phyloP scores from a whole-genome alignment of 345 rosid genomes.

The Eucalyptus tenuipes region DNA sequence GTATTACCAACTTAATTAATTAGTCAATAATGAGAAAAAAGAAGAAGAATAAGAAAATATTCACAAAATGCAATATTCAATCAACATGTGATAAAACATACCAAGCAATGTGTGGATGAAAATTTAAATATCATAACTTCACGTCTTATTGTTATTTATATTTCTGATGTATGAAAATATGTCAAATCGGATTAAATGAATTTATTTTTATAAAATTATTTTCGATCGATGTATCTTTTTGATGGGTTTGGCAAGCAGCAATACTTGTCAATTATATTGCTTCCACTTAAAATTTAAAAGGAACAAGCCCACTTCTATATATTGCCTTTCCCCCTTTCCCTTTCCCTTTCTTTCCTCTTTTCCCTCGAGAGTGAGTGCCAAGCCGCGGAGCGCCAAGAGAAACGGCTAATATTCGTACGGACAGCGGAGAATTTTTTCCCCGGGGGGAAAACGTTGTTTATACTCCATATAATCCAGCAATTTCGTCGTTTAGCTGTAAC shows the following conservation, averaged over 20 bases:
- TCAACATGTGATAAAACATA: neutral
- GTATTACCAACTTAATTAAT: neutral
- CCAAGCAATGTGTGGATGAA: neutral
- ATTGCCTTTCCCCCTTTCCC: neutral
- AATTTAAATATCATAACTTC: rapidly evolving
- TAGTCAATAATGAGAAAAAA: neutral
- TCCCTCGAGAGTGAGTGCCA: conserved; percentile 2
- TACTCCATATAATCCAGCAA: neutral
- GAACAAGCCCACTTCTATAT: neutral
- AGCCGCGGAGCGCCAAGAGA: neutral
- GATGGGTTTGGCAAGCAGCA: too few species aligned
- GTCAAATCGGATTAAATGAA: neutral
- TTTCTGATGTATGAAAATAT: rapidly evolving
- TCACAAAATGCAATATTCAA: neutral
- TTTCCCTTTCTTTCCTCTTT: neutral
- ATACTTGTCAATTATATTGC: neutral
- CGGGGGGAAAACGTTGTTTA: neutral
- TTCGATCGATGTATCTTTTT: too few species aligned
- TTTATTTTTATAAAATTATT: too few species aligned
- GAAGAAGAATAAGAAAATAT: neutral
- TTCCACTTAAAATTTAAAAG: neutral
- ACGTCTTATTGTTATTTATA: too few species aligned
- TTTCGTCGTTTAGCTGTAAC: neutral
- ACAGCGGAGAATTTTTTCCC: neutral
- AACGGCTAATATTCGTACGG: conserved; percentile 11